Conservation (phyloP, 129 eudicot genomes). For the Flaveria brownii region DNA sequence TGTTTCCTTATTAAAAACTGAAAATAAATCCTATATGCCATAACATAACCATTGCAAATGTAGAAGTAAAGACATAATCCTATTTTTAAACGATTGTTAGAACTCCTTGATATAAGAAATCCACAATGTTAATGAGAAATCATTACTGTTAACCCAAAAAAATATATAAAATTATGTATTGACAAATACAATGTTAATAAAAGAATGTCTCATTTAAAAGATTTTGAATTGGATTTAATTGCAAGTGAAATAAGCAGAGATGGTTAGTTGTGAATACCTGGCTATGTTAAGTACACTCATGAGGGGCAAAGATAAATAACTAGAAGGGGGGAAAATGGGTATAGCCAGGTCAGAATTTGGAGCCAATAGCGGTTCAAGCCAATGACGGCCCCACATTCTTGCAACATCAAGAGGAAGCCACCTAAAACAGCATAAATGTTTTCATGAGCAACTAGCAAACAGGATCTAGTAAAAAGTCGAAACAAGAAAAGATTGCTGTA, state of each 20-base stretch:
- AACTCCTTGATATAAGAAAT: not conserved
- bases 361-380: constrained; percentile 87
- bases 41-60: not conserved
- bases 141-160: not conserved
- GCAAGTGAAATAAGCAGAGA: not conserved
- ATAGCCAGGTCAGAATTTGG: constrained; percentile 66
- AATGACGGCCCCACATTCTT: constrained; percentile 95
- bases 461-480: not conserved
- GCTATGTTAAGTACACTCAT: constrained; percentile 88
- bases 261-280: constrained; percentile 48
- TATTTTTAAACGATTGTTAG: not conserved
- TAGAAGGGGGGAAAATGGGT: constrained; percentile 77
- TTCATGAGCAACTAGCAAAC: constrained; percentile 11
- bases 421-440: constrained; percentile 47
- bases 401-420: constrained; percentile 98
- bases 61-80: not conserved
- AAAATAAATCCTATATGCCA: not conserved
- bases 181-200: not conserved
- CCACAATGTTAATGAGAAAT: not conserved
- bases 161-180: not conserved
- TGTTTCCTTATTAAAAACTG: not conserved
- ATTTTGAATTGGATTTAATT: not conserved
- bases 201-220: constrained; percentile 6
- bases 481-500: constrained; percentile 28
- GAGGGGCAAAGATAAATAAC: constrained; percentile 84